Base-by-base conservation (phyloP, 208 protist genomes). In the Wallacemonas sp. region DNA sequence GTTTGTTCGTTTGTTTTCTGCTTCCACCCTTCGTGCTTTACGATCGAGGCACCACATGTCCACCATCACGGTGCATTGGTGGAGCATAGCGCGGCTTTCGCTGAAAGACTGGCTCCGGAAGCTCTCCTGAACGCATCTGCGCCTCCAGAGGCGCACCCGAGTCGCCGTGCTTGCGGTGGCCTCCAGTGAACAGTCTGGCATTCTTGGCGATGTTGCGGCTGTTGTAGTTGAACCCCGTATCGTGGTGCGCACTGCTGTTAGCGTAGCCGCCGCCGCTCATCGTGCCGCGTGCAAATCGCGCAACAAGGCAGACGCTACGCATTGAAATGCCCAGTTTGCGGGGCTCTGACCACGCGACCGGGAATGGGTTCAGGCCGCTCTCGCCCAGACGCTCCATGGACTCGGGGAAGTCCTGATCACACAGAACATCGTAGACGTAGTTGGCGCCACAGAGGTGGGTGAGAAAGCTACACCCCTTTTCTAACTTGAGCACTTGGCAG, bases 331-430 rank as follows among this genome's bases (percentile, higher is more conserved):
- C 86, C 30, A 96, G 74, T 66, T 93, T 93, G 6, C 87, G 77
- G 9, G 85, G 87, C 70, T 96, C 86, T 14, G 85, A 85, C 87
- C 90, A 96, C 39, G 85, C 80, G n/a, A 96, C 86, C 0, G 90
- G 86, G 66, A 96, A 93, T 19, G 90, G 90, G 72, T 96, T 96
- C 19, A 96, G 61, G n/a, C 90, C 90, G 8, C 77, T 68, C 59
- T 91, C 86, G 11, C 83, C 86, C 12, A 96, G 62, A 4, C 83
- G 79, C 53, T 96, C 85, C 74, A 96, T 82, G 24, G 86, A 90
- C 12, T 75, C 66, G 39, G 85, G 84, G 54, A 90, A 96, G 72
- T 96, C 90, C 63, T 90, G 74, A 61, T 96, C 90, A n/a, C 82
- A 88, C n/a, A 96, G 56, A 26, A 96, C 90, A 62, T 96, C 90